phyloP scores from a whole-genome alignment of 805 yeast species.

The Kuraishia piskuri region DNA sequence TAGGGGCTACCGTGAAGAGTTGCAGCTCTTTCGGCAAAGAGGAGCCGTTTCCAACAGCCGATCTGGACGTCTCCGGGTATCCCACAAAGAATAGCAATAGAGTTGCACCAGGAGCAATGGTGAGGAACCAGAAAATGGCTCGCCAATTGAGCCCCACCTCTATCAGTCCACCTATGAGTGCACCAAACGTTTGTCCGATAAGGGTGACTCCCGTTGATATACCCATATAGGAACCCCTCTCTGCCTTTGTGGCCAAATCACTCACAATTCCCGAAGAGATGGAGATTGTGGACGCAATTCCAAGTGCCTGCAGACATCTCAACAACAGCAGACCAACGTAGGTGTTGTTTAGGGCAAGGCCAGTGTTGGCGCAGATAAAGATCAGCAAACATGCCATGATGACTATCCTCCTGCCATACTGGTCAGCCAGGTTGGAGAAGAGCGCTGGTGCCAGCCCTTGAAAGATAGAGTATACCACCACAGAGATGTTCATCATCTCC shows the following conservation, averaged over 20 bases:
- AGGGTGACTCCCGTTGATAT: slow-evolving; percentile 54
- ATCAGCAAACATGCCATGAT: slow-evolving; percentile 43
- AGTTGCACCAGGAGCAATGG: slow-evolving; percentile 50
- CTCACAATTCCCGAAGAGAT: slow-evolving; percentile 65
- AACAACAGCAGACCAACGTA: slow-evolving; percentile 59
- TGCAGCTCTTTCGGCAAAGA: slow-evolving; percentile 33
- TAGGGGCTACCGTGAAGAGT: neutral
- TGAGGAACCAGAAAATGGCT: slow-evolving; percentile 68
- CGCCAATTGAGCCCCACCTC: slow-evolving; percentile 61
- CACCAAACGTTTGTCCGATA: slow-evolving; percentile 72
- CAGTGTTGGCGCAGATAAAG: slow-evolving; percentile 56
- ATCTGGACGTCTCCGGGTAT: slow-evolving; percentile 71
- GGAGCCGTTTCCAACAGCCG: slow-evolving; percentile 70
- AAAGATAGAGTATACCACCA: slow-evolving; percentile 65
- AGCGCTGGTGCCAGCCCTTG: slow-evolving; percentile 75
- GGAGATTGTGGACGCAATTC: slow-evolving; percentile 69
- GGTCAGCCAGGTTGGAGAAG: slow-evolving; percentile 61
- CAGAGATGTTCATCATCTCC: slow-evolving; percentile 57
- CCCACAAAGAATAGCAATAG: slow-evolving; percentile 22
- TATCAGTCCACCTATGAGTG: slow-evolving; percentile 52
- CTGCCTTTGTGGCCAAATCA: slow-evolving; percentile 55
- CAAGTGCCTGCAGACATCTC: slow-evolving; percentile 71
- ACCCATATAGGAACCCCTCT: slow-evolving; percentile 69
- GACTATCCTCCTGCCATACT: slow-evolving; percentile 64
- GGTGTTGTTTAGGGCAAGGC: slow-evolving; percentile 47